Percentiles rank a stretch among this genome's conserved stretches.
These are phyloP conservation scores for Acrodontium crateriforme DNA, from an alignment of 2,329 filamentous ascomycete genomes.

Conservation along the genomic window DNA sequence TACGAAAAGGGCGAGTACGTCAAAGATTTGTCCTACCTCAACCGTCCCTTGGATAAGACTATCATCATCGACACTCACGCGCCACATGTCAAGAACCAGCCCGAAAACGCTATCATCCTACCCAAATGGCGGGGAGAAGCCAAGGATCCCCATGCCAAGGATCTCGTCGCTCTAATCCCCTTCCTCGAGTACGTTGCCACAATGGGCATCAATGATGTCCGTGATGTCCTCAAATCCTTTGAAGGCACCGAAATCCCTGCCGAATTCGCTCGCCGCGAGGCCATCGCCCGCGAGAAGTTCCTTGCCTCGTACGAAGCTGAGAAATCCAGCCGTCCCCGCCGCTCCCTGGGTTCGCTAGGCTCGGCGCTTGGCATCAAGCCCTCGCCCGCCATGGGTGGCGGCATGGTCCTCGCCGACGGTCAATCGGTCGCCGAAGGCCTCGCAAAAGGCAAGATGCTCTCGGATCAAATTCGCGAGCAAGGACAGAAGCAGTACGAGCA, in stretches of 20 bases:
- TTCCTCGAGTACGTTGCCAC: slow-evolving; percentile 96
- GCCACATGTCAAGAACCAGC: slow-evolving; percentile 71
- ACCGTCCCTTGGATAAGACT: slow-evolving; percentile 88
- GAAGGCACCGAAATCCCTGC: slow-evolving; percentile 77
- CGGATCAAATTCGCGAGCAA: slow-evolving; percentile 83
- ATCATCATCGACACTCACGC: slow-evolving; percentile 85
- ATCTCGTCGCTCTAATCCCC: slow-evolving; percentile 77
- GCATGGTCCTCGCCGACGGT: slow-evolving; percentile 36
- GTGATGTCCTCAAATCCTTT: slow-evolving; percentile 40
- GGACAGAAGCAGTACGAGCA: slow-evolving; percentile 82
- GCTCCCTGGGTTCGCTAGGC: slow-evolving; percentile 44
- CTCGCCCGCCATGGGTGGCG: slow-evolving; percentile 39
- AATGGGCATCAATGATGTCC: slow-evolving; percentile 80
- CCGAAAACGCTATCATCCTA: slow-evolving; percentile 90
- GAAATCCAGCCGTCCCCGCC: slow-evolving; percentile 46
- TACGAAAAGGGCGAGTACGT: slow-evolving; percentile 94
- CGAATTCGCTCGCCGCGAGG: slow-evolving; percentile 82
- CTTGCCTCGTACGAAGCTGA: slow-evolving; percentile 61
- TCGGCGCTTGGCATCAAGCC: slow-evolving; percentile 67
- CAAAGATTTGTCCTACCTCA: slow-evolving; percentile 98
- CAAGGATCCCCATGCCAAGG: slow-evolving; percentile 50
- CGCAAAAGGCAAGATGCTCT: slow-evolving; percentile 90
- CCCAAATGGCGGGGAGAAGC: slow-evolving; percentile 78
- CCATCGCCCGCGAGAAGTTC: slow-evolving; percentile 71
- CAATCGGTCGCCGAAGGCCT: slow-evolving; percentile 62